Conservation (phyloP, 257 asterid genomes). For the Parsonsia alboflavescens region DNA sequence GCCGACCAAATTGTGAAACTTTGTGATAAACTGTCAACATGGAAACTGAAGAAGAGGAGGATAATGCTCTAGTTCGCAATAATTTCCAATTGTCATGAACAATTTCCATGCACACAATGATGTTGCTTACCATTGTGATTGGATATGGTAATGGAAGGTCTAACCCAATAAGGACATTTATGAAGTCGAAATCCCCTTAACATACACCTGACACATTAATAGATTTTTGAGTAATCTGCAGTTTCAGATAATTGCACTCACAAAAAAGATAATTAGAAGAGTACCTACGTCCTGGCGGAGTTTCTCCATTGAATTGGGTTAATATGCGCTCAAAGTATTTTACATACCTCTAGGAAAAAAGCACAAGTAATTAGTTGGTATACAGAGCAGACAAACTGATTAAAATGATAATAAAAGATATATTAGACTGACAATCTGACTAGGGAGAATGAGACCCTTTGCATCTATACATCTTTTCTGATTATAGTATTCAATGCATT, state of each 20-base stretch:
- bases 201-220: conserved; percentile 69
- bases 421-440: conserved; percentile 83
- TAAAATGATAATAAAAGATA: background rate
- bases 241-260: conserved; percentile 22
- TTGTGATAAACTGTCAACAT: background rate
- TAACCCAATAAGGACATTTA: conserved; percentile 88
- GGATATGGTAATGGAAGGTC: conserved; percentile 91
- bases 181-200: conserved; percentile 92
- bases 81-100: conserved; percentile 9
- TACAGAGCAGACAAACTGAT: conserved; percentile 13
- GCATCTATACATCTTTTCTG: conserved; percentile 91
- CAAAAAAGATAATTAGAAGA: conserved; percentile 36
- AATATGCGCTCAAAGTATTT: conserved; percentile 72
- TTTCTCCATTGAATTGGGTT: conserved; percentile 68
- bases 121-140: conserved; percentile 68
- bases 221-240: conserved; percentile 24
- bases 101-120: background rate
- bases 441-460: conserved; percentile 89
- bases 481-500: conserved; percentile 84
- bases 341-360: conserved; percentile 72
- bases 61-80: background rate
- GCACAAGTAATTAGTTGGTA: conserved; percentile 21
- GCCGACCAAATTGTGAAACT: background rate
- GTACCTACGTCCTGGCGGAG: conserved; percentile 98
- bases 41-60: background rate